Evolutionary conservation across 1,284 basidiomycete genomes (phyloP), one percentile per base, ranked within the genome.

Genomic region (Albatrellus sp.): DNA sequence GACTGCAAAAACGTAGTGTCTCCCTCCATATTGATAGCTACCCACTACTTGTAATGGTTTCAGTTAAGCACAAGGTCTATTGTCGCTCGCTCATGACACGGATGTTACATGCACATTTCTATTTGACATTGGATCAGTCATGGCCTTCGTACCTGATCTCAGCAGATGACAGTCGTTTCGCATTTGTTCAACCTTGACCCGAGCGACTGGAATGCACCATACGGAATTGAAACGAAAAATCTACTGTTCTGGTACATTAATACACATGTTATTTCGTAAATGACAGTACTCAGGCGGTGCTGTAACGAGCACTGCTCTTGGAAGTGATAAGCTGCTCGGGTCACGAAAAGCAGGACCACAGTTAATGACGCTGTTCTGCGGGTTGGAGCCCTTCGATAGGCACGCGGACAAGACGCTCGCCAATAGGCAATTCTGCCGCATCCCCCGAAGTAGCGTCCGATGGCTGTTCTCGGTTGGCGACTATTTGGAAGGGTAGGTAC

Each of bases 351-450:
- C 24, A 24, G 24, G 24, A 24, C 24, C 4, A 24, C 7, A 24
- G 4, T 24, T 7, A 24, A 7, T 24, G 24, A 7, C 24, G 24
- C 24, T 24, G 24, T 24, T 24, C 56, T 3, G 51, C 20, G 8
- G 54, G 43, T 57, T 68, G 69, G 30, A 78, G 52, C 42, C 74
- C 75, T 44, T 80, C 77, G 32, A 80, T 67, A 1, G 77, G 76
- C 9, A 82, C 67, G n/a, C 78, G 75, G 29, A 82, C 77, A 16
- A 82, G 66, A 58, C 57, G 63, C 54, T 57, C 60, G 35, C 65
- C 64, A 2, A 52, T 47, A 19, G 54, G 40, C 20, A 52, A 48
- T 8, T 50, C 36, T 14, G 52, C 50, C 33, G 46, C 46, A 31
- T 52, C 49, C 14, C 60, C 60, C 5, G 53, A 46, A 8, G 48